Evolutionary conservation across 2,329 filamentous ascomycete species (phyloP).

Genomic region (Cladosporium cucumerinum): DNA sequence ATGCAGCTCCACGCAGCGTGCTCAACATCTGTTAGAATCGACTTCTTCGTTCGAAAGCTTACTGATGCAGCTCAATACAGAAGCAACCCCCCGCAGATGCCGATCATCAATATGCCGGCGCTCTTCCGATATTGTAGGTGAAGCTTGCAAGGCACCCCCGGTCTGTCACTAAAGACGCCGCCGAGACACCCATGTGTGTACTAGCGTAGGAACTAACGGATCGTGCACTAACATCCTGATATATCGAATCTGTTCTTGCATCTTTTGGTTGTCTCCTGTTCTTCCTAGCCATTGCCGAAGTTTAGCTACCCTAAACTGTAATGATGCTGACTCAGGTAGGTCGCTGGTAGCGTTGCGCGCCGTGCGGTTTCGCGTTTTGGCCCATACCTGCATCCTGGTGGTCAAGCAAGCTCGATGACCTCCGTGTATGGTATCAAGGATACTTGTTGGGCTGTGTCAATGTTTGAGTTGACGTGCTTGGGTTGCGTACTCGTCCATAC

Average conservation of each 20-base stretch:
- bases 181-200: not conserved
- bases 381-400: not conserved
- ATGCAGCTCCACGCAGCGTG: not conserved
- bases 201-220: not conserved
- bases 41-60: not conserved
- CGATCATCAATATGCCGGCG: not conserved
- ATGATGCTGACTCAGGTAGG: not conserved
- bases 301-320: not conserved
- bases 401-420: not conserved
- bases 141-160: not conserved
- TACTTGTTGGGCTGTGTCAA: not conserved
- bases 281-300: not conserved
- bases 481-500: not conserved
- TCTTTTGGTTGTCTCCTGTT: not conserved
- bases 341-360: not conserved
- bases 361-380: not conserved
- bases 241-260: constrained; percentile 1
- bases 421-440: not conserved
- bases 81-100: not conserved
- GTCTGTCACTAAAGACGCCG: not conserved
- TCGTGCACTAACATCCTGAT: constrained; percentile 1
- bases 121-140: not conserved
- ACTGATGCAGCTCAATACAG: not conserved
- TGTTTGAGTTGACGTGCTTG: not conserved
- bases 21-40: constrained; percentile 3